Conservation (phyloP, 257 asterid species). For the Lycium barbarum region DNA sequence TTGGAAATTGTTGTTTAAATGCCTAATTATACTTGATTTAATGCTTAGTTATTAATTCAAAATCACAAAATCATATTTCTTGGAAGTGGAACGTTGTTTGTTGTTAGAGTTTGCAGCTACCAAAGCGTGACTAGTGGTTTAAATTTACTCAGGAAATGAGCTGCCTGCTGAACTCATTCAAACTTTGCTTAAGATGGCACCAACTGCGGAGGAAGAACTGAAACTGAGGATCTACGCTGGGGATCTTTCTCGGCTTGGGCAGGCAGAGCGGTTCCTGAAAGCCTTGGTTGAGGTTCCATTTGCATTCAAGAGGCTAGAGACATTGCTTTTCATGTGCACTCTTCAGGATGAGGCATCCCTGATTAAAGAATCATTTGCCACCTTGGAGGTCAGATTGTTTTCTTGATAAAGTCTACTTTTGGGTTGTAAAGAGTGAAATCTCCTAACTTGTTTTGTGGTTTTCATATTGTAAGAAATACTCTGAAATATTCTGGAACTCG, state of each 20-base stretch:
- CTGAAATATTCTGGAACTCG: not conserved
- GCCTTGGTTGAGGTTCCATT: constrained; percentile 78
- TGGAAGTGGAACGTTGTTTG: constrained; percentile 6
- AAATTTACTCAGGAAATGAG: constrained; percentile 71
- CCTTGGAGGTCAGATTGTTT: constrained; percentile 70
- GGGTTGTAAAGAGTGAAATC: constrained; percentile 14
- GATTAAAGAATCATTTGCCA: constrained; percentile 64
- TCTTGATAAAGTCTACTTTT: not conserved
- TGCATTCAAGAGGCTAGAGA: constrained; percentile 84
- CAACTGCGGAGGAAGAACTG: constrained; percentile 84
- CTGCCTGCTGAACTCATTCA: constrained; percentile 87
- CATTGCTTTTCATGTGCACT: constrained; percentile 74
- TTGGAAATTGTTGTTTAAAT: not conserved
- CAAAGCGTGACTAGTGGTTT: constrained; percentile 3
- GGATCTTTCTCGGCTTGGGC: constrained; percentile 84
- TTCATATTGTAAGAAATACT: not conserved
- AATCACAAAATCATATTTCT: constrained; percentile 16
- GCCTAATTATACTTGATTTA: not conserved
- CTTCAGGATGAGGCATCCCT: constrained; percentile 69
- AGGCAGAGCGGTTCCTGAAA: constrained; percentile 90
- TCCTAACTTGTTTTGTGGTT: not conserved
- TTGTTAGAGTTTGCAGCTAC: constrained; percentile 11
- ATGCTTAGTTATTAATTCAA: not conserved
- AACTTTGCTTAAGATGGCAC: constrained; percentile 82
- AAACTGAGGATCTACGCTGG: constrained; percentile 80